Evolutionary conservation across 2,329 filamentous ascomycete genomes (phyloP), one percentile per base, ranked within the genome.

Genomic region (Didymosphaeria variabile): DNA sequence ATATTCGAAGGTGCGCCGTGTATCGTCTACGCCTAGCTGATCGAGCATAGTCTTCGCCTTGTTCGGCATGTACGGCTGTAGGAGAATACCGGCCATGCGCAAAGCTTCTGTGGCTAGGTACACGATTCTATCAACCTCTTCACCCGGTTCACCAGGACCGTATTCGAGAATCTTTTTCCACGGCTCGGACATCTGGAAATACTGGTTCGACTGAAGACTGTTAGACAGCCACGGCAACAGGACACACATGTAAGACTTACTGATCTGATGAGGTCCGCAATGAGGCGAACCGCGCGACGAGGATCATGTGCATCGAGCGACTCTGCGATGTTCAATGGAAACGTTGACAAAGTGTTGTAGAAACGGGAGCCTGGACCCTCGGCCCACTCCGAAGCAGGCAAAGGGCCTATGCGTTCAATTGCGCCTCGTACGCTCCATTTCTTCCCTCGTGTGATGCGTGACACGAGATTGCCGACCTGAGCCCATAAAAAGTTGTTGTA

Each of bases 51-150:
- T 81, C 12, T 80, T 79, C 50, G 92, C 86, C 77, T 96, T 97
- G 44, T 81, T 83, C 0, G 95, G 95, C 86, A 99, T 97, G 72
- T 94, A 92, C 1, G 95, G 93, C 77, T 97, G 94, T 47, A 99
- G 81, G 50, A 98, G 82, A 68, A 99, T 97, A 15, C 90, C 92
- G 0, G 85, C 83, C 26, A 97, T 87, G 40, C 95, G 90, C 50
- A 97, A 76, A 5, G 90, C 86, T 79, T 99, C 95, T 9, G 89
- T 86, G 46, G 85, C 83, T 46, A 90, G 84, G 76, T 87, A 97
- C 31, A 99, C 83, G 40, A 86, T 84, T 47, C 64, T 72, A 58
- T 77, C 47, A 57, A 72, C 70, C 65, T 76, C 72, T 47, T 73
- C 71, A 29, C 75, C 70, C 66, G 72, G 65, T 61, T 71, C 65